Evolutionary conservation across 1,284 basidiomycete genomes (phyloP).

Genomic region (Anthracocystis walkeri): DNA sequence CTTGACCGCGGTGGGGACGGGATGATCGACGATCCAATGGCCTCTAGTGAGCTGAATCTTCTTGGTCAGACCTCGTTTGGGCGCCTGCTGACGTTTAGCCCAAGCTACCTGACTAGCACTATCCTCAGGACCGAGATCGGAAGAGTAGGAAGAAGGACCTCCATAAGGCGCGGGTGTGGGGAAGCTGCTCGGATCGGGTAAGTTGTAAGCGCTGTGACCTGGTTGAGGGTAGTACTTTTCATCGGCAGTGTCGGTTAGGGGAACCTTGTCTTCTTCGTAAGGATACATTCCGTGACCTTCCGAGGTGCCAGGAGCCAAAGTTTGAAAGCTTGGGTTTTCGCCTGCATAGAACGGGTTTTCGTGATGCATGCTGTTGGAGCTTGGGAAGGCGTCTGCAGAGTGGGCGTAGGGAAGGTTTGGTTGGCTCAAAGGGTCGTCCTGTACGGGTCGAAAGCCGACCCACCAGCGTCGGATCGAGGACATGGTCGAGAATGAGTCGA

Average conservation of each 20-base stretch:
- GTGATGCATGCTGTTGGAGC: slow-evolving; percentile 27
- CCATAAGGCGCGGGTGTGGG: slow-evolving; percentile 41
- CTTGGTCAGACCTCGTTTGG: slow-evolving; percentile 73
- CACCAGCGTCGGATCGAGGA: slow-evolving; percentile 32
- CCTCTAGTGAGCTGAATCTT: slow-evolving; percentile 87
- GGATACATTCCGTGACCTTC: slow-evolving; percentile 37
- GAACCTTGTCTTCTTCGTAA: slow-evolving; percentile 57
- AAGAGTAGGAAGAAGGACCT: slow-evolving; percentile 38
- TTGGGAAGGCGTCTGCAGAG: slow-evolving; percentile 11
- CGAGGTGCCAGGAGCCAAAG: slow-evolving; percentile 29
- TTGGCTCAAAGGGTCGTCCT: slow-evolving; percentile 45
- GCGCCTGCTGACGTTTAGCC: slow-evolving; percentile 68
- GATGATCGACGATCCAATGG: slow-evolving; percentile 70
- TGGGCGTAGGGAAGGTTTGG: slow-evolving; percentile 22
- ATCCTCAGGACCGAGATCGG: slow-evolving; percentile 49
- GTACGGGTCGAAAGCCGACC: slow-evolving; percentile 22
- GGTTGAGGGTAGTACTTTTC: slow-evolving; percentile 47
- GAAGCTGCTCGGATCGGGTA: slow-evolving; percentile 22
- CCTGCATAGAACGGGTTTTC: slow-evolving; percentile 48
- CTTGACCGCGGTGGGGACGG: slow-evolving; percentile 86
- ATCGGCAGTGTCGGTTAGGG: slow-evolving; percentile 47
- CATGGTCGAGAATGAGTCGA: slow-evolving; percentile 11
- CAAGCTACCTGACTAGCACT: slow-evolving; percentile 63
- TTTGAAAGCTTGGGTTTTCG: slow-evolving; percentile 47
- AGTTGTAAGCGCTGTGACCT: slow-evolving; percentile 26